phyloP scores from a whole-genome alignment of 202 grass and related monocot genomes.

The Elaeis oleifera region DNA sequence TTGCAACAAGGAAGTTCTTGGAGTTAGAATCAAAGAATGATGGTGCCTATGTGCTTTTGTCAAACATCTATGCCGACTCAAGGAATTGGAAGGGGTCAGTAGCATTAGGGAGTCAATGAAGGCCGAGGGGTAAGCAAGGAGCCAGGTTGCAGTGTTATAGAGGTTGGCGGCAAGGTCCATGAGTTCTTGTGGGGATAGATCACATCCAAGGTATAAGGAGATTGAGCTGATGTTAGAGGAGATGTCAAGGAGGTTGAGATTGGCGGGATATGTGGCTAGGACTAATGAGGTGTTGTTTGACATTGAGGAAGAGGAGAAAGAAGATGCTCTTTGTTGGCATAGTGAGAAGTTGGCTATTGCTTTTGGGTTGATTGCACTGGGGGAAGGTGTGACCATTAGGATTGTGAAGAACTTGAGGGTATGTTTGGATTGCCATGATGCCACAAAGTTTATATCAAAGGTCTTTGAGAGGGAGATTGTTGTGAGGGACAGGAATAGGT shows the following conservation, averaged over 20 bases:
- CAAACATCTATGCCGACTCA: constrained; percentile 53
- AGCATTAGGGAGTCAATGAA: constrained; percentile 44
- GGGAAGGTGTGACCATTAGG: constrained; percentile 34
- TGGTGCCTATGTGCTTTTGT: constrained; percentile 45
- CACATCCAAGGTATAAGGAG: constrained; percentile 47
- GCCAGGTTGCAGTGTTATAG: constrained; percentile 51
- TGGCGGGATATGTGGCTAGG: constrained; percentile 44
- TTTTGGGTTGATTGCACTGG: constrained; percentile 41
- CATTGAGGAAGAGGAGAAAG: constrained; percentile 84
- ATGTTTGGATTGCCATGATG: constrained; percentile 62
- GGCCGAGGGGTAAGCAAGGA: constrained; percentile 45
- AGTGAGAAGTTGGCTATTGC: constrained; percentile 67
- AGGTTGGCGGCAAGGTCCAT: constrained; percentile 38
- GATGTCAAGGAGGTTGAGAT: constrained; percentile 38
- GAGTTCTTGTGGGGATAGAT: constrained; percentile 45
- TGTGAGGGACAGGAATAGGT: constrained; percentile 68
- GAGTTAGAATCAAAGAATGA: constrained; percentile 36
- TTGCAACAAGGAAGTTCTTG: constrained; percentile 35
- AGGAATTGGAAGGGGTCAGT: constrained; percentile 41
- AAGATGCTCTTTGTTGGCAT: constrained; percentile 55
- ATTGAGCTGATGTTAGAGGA: constrained; percentile 51
- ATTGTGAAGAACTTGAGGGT: constrained; percentile 72
- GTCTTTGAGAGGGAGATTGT: constrained; percentile 61
- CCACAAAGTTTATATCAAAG: constrained; percentile 64
- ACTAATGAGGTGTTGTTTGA: constrained; percentile 62